A percentile compares a stretch with the other conserved stretches of the same genome.
phyloP scores from a whole-genome alignment of 192 early-diverging fungal species.

The Pilobolus umbonatus region DNA sequence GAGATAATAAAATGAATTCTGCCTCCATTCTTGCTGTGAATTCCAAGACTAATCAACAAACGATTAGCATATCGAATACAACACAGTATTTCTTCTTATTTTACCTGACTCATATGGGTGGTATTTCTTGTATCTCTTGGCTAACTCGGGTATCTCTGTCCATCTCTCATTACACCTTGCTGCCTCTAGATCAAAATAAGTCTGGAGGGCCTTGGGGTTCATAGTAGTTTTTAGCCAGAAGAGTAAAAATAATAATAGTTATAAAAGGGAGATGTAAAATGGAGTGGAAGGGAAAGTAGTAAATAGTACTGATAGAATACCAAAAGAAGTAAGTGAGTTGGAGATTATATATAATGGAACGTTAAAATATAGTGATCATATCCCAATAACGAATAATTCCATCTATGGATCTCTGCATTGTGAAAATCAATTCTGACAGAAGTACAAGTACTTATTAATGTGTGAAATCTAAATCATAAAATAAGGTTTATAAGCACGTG shows the following conservation, averaged over 20 bases:
- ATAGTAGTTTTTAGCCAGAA: not conserved
- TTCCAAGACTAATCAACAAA: conserved; percentile 6
- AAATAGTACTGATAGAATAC: too few species aligned
- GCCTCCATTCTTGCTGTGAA: conserved; percentile 11
- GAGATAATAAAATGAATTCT: conserved; percentile 3
- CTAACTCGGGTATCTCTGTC: conserved; percentile 38
- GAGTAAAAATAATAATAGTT: not conserved
- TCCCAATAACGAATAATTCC: too few species aligned
- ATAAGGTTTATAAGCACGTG: too few species aligned
- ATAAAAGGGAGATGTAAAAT: not conserved
- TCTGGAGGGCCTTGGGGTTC: conserved; percentile 5
- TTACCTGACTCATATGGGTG: conserved; percentile 48
- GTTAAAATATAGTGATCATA: too few species aligned
- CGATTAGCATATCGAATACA: not conserved
- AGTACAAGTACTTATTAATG: too few species aligned
- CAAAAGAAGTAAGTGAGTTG: too few species aligned
- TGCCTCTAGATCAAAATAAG: not conserved
- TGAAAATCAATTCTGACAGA: too few species aligned
- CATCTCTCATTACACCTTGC: conserved; percentile 24
- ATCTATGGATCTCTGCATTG: too few species aligned
- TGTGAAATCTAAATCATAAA: too few species aligned
- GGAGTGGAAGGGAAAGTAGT: not conserved
- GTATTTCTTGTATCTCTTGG: conserved; percentile 50
- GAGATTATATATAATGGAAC: too few species aligned
- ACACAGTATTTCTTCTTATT: too few species aligned